These are phyloP conservation scores for Penicillium corylophilum DNA, from an alignment of 2,329 filamentous ascomycete genomes.

Conservation along the genomic window DNA sequence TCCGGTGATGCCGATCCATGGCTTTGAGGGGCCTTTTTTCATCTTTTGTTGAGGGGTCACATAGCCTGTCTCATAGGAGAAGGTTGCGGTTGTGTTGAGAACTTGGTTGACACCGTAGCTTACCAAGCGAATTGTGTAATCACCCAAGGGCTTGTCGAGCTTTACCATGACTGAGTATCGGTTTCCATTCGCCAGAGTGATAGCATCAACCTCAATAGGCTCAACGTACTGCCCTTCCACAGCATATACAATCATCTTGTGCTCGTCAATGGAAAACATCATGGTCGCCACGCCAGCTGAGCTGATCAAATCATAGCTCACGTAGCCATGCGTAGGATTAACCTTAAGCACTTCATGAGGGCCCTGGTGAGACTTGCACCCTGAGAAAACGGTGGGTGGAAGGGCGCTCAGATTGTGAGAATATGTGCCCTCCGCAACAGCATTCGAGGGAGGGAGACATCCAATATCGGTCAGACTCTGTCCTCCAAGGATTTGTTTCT, in stretches of 20 bases:
- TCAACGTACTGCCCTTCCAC: background rate
- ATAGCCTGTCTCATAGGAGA: background rate
- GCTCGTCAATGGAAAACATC: background rate
- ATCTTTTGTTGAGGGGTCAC: background rate
- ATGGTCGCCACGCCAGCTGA: background rate
- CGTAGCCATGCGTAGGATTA: background rate
- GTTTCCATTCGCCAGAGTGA: background rate
- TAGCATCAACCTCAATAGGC: background rate
- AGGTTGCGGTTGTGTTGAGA: background rate
- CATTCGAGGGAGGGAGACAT: background rate
- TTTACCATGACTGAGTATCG: background rate
- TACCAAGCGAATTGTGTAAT: background rate
- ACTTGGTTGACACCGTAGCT: background rate
- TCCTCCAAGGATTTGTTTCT: background rate
- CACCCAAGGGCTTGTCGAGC: background rate
- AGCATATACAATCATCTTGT: background rate
- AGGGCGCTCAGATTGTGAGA: background rate
- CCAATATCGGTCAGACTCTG: background rate
- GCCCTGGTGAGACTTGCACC: background rate
- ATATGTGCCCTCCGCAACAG: background rate
- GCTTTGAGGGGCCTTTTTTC: background rate
- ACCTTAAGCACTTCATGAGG: background rate
- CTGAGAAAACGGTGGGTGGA: background rate
- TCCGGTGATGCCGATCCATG: background rate
- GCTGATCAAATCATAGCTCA: background rate